Evolutionary conservation across 176 grass and related monocot genomes (phyloP).

Genomic region (Aegilops longissima): DNA sequence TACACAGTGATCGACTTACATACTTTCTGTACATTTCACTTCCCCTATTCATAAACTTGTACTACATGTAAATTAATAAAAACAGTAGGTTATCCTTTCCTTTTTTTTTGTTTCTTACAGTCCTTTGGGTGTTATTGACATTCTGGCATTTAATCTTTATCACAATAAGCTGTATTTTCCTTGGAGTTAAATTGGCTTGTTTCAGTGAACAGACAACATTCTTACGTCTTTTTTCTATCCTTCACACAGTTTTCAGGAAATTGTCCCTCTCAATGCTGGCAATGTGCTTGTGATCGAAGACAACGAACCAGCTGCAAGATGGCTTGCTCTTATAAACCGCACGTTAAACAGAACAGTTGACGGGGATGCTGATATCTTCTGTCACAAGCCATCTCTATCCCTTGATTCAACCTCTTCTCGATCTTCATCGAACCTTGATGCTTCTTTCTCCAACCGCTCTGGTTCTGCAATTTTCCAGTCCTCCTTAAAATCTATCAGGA

Average conservation of each 20-base stretch:
- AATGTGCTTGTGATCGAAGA: conserved; percentile 94
- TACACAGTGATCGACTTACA: neutral
- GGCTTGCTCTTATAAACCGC: conserved; percentile 73
- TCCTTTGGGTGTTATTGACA: neutral
- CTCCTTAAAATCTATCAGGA: conserved; percentile 75
- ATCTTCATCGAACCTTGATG: conserved; percentile 43
- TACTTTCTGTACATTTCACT: neutral
- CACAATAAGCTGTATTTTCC: neutral
- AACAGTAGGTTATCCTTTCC: neutral
- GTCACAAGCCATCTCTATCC: conserved; percentile 43
- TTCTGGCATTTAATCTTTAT: conserved; percentile 13
- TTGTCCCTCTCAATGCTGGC: conserved; percentile 93
- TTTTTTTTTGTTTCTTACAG: neutral
- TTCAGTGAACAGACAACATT: neutral
- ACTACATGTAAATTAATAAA: neutral
- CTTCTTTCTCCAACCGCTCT: conserved; percentile 50
- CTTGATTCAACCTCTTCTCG: conserved; percentile 46
- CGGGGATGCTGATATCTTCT: conserved; percentile 42
- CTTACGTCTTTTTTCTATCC: conserved; percentile 4
- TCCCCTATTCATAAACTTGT: neutral
- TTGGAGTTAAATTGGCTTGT: neutral
- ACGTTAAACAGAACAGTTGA: conserved; percentile 47
- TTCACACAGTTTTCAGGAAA: conserved; percentile 88
- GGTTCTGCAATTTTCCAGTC: conserved; percentile 84
- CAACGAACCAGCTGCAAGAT: conserved; percentile 73